Evolutionary conservation across 495 filamentous ascomycete species (phyloP).

Genomic region (Lepraria neglecta): DNA sequence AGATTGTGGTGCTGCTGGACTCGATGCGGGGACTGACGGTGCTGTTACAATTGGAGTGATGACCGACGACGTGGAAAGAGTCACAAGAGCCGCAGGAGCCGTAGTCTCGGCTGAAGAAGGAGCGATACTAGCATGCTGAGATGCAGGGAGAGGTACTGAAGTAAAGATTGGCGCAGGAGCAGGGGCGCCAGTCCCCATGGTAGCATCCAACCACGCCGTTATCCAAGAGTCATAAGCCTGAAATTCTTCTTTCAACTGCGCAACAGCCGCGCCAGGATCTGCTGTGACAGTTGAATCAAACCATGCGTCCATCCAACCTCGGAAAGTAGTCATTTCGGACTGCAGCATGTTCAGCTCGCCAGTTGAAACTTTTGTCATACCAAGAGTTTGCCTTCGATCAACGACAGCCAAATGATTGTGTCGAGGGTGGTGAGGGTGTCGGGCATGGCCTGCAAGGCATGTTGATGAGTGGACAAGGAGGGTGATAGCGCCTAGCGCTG

Average conservation of each 20-base stretch:
- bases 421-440: slow-evolving; percentile 13
- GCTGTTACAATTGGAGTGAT: neutral
- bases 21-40: neutral
- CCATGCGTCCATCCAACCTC: slow-evolving; percentile 22
- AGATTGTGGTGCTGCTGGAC: neutral
- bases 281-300: slow-evolving; percentile 11
- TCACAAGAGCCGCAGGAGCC: neutral
- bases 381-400: slow-evolving; percentile 10
- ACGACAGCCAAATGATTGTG: slow-evolving; percentile 7
- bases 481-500: slow-evolving; percentile 15
- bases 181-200: slow-evolving; percentile 6
- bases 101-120: neutral
- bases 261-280: slow-evolving; percentile 13
- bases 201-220: slow-evolving; percentile 17
- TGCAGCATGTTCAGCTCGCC: slow-evolving; percentile 19
- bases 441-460: slow-evolving; percentile 19
- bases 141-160: slow-evolving; percentile 5
- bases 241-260: slow-evolving; percentile 23
- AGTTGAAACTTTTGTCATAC: slow-evolving; percentile 11
- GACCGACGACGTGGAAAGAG: neutral
- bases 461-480: slow-evolving; percentile 16
- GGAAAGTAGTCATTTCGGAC: slow-evolving; percentile 23
- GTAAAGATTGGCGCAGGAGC: slow-evolving; percentile 2
- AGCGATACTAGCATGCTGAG: slow-evolving; percentile 2
- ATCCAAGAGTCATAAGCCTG: slow-evolving; percentile 26